Base-by-base conservation (phyloP, 2,329 filamentous ascomycete genomes). In the Mycocentrospora acerina region DNA sequence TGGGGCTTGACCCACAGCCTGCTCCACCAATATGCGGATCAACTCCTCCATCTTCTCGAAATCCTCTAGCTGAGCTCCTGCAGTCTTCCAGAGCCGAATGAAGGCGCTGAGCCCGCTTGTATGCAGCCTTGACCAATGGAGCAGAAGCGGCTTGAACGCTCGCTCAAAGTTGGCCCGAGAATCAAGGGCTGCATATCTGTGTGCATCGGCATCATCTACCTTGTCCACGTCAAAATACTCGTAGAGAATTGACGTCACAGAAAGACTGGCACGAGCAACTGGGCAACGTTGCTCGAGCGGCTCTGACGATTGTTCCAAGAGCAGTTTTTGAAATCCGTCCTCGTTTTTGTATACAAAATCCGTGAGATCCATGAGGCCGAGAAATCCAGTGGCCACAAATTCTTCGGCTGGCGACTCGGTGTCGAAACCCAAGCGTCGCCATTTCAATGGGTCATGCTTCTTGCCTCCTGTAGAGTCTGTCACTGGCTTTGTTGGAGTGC, bases 281-380 rank as follows among this genome's bases (percentile, higher is more conserved):
- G 93, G 93, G 64, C 90, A 96, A 25, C 91, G 81, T 61, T 89
- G 81, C 35, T 81, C 73, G 15, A 80, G 57, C 2, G 86, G 80
- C 57, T 82, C 82, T 6, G 84, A 82, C 3, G 88, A 85, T 68
- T 98, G 93, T 68, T 98, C 93, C 24, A 96, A 73, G 12, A 98
- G 52, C 53, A 95, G 76, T 70, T 95, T 96, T 64, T 95, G 90
- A 55, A 95, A 97, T 9, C 82, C 82, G 61, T 96, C 90, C 64
- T 95, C 89, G 60, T 95, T 85, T 62, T 90, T 95, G 59, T 86
- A 81, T 32, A 95, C 89, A 64, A 89, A 98, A 66, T 97, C 90
- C 2, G 90, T 88, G 58, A 98, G 70, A 65, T 98, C 93, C 90
- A 98, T 97, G 81, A 98, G 88, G 18, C 93, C 93, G 37, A 98